A percentile compares a stretch with the other conserved stretches of the same genome.
Evolutionary conservation across 257 asterid species (phyloP).

Genomic region (Solanum verrucosum): DNA sequence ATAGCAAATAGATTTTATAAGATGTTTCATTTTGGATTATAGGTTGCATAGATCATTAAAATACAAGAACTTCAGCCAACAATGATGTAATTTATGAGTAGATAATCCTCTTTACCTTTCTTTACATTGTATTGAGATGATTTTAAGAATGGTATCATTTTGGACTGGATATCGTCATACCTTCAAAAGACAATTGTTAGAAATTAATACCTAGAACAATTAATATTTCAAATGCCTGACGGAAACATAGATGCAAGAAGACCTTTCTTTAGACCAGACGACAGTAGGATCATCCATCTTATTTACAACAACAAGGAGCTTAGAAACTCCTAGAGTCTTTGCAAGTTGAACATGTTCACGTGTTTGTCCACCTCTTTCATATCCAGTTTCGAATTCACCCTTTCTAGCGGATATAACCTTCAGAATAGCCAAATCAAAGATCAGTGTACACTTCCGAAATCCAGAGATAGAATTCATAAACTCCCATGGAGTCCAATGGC

Average conservation of each 20-base stretch:
- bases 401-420: constrained; percentile 94
- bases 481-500: background rate
- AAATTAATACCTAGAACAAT: background rate
- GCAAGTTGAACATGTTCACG: constrained; percentile 98
- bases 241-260: background rate
- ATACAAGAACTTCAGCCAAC: background rate
- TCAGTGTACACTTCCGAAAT: background rate
- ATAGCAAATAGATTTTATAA: background rate
- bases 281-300: constrained; percentile 99
- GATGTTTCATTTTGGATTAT: background rate
- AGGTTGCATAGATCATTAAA: background rate
- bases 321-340: constrained; percentile 87
- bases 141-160: constrained; percentile 63
- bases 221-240: background rate
- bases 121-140: constrained; percentile 85
- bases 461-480: background rate
- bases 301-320: constrained; percentile 86
- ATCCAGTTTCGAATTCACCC: constrained; percentile 97
- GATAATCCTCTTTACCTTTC: constrained; percentile 46
- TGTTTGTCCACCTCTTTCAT: constrained; percentile 98
- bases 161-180: constrained; percentile 89
- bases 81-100: background rate
- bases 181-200: constrained; percentile 30
- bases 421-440: background rate
- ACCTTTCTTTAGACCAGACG: constrained; percentile 95